Percentiles rank a stretch among this genome's conserved stretches.
These are phyloP conservation scores for Adansonia digitata DNA, from an alignment of 345 rosid species.

Conservation along the genomic window DNA sequence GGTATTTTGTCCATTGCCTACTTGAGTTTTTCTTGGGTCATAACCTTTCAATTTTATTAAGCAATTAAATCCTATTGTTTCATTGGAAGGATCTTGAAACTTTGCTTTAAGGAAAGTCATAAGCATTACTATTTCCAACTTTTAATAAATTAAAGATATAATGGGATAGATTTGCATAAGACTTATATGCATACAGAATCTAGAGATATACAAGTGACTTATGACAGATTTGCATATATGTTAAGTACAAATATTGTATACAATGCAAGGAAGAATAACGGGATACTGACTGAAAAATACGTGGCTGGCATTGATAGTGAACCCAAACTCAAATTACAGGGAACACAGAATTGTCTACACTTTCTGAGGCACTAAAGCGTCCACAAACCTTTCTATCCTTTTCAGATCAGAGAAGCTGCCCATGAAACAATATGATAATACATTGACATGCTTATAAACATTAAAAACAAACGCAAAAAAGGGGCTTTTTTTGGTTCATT, in stretches of 20 bases:
- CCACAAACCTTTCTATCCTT: not conserved
- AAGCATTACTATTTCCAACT: not conserved
- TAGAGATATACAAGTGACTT: too few species aligned
- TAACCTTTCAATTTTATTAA: not conserved
- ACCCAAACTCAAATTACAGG: constrained; percentile 16
- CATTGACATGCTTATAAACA: not conserved
- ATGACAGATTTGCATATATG: not conserved
- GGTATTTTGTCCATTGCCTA: not conserved
- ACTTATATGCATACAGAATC: too few species aligned
- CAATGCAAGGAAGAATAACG: constrained; percentile 21
- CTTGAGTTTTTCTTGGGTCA: not conserved
- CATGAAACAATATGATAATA: not conserved
- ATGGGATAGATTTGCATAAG: not conserved
- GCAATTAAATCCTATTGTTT: not conserved
- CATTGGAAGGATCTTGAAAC: not conserved
- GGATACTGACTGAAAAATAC: constrained; percentile 32
- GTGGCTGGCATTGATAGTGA: constrained; percentile 31
- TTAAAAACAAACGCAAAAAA: not conserved
- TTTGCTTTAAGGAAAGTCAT: not conserved
- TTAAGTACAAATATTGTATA: too few species aligned
- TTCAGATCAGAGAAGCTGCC: constrained; percentile 11
- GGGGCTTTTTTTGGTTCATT: too few species aligned
- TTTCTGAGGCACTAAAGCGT: constrained; percentile 40
- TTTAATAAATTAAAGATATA: not conserved
- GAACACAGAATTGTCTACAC: constrained; percentile 34